Evolutionary conservation across 1,139 yeast species (phyloP).

Genomic region (Hemisphaericaspora xylofermentans): DNA sequence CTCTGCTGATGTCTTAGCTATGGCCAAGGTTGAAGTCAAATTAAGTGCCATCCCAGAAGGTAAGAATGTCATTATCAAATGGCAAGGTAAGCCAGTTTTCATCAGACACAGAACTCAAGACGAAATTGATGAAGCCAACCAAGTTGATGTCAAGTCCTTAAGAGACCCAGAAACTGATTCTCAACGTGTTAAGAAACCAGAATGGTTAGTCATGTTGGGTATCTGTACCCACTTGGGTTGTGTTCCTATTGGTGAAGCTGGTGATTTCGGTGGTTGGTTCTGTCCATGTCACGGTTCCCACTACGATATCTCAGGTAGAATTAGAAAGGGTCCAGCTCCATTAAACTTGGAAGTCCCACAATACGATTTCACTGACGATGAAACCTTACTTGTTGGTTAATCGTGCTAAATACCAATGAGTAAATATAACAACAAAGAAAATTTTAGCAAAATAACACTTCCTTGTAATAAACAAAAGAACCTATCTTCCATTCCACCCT

Average conservation of each 20-base stretch:
- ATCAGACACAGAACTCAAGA: conserved; percentile 96
- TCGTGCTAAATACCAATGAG: background rate
- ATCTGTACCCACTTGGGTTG: conserved; percentile 99
- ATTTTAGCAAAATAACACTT: too few species aligned
- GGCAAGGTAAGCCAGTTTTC: conserved; percentile 99
- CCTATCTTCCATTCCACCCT: background rate
- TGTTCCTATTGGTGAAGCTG: conserved; percentile 99
- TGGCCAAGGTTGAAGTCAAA: conserved; percentile 99
- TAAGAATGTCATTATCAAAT: conserved; percentile 95
- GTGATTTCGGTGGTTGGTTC: conserved; percentile 99
- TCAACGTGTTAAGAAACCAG: conserved; percentile 94
- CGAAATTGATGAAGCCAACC: conserved; percentile 94
- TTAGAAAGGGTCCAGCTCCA: conserved; percentile 99
- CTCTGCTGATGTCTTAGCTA: conserved; percentile 97
- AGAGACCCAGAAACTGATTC: conserved; percentile 95
- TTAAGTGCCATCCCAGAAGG: conserved; percentile 95
- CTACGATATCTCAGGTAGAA: conserved; percentile 99
- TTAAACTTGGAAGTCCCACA: conserved; percentile 95
- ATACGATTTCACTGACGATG: conserved; percentile 78
- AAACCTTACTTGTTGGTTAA: conserved; percentile 73
- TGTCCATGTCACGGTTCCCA: conserved; percentile 99
- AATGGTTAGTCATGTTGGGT: conserved; percentile 99
- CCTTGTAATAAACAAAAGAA: conserved; percentile 1
- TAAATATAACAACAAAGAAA: too few species aligned
- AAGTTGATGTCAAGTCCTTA: conserved; percentile 67